Conservation (phyloP, 2,329 filamentous ascomycete genomes). For the Sporothrix pallida region DNA sequence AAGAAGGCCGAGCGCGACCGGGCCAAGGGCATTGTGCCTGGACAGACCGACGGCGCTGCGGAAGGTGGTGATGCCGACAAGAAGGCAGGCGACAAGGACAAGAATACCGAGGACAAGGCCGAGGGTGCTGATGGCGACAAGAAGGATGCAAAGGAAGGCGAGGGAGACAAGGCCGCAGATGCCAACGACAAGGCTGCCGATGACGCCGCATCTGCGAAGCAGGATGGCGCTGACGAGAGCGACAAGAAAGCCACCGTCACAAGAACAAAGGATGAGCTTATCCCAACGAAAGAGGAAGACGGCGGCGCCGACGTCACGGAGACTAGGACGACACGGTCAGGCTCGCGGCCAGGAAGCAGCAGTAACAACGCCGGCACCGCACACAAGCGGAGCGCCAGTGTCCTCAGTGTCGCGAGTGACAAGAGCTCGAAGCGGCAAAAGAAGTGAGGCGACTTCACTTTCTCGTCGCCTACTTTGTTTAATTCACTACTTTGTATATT, state of each 20-base stretch:
- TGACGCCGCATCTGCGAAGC: neutral
- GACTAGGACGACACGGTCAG: slow-evolving; percentile 38
- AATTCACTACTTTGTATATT: neutral
- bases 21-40: slow-evolving; percentile 38
- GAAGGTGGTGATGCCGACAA: slow-evolving; percentile 31
- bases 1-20: slow-evolving; percentile 62
- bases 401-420: slow-evolving; percentile 73
- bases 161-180: neutral
- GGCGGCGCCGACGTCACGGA: slow-evolving; percentile 39
- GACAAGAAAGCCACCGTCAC: slow-evolving; percentile 31
- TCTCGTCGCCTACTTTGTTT: neutral
- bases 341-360: slow-evolving; percentile 44
- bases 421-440: slow-evolving; percentile 64
- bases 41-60: slow-evolving; percentile 35
- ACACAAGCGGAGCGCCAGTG: slow-evolving; percentile 83
- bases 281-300: slow-evolving; percentile 36
- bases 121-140: slow-evolving; percentile 24
- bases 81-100: neutral
- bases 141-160: slow-evolving; percentile 17
- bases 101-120: slow-evolving; percentile 1
- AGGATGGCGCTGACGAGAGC: neutral
- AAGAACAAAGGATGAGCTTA: slow-evolving; percentile 25
- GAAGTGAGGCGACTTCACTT: slow-evolving; percentile 49
- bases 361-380: slow-evolving; percentile 35
- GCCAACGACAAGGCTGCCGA: neutral